A percentile compares a stretch with the other conserved stretches of the same genome.
Conservation (phyloP, 2,329 filamentous ascomycete genomes). For the Sodiomyces alkalinus region DNA sequence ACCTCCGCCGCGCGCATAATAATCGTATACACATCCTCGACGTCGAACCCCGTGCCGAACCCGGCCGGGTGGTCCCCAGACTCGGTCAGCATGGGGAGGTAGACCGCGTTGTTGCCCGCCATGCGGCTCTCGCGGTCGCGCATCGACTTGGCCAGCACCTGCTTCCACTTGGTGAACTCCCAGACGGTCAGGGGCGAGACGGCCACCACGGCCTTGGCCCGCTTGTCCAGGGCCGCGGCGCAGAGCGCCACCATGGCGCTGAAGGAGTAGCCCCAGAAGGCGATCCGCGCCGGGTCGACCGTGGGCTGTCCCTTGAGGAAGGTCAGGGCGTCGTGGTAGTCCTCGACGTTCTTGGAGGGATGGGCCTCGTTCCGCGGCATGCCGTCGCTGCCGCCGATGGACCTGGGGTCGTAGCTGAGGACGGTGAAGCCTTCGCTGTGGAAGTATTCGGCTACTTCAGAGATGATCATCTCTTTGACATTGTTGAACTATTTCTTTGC, state of each 20-base stretch:
- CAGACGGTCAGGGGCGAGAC: neutral
- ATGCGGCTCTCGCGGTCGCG: constrained; percentile 22
- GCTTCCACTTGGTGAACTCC: too few relatives aligned
- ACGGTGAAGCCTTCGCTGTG: constrained; percentile 17
- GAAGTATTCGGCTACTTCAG: constrained; percentile 17
- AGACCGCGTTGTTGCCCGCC: constrained; percentile 20
- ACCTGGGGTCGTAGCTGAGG: constrained; percentile 20
- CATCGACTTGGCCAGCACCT: too few relatives aligned
- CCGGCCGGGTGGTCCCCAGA: constrained; percentile 22
- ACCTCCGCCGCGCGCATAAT: neutral
- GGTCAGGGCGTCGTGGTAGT: constrained; percentile 23
- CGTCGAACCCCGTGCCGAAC: constrained; percentile 1
- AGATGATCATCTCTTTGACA: constrained; percentile 13
- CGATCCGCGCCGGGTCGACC: constrained; percentile 14
- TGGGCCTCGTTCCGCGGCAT: constrained; percentile 22
- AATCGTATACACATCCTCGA: constrained; percentile 7
- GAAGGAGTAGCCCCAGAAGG: constrained; percentile 16
- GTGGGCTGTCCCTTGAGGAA: constrained; percentile 26
- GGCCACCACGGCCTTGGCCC: constrained; percentile 10
- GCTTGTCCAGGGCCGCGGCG: constrained; percentile 14
- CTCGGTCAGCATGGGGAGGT: constrained; percentile 20
- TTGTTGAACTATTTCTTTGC: constrained; percentile 3
- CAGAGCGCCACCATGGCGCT: constrained; percentile 12
- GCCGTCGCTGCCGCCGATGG: constrained; percentile 21
- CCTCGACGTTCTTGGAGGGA: constrained; percentile 14